Evolutionary conservation across 495 filamentous ascomycete species (phyloP), one percentile per base, ranked within the genome.

Genomic region (Talaromyces adpressus): DNA sequence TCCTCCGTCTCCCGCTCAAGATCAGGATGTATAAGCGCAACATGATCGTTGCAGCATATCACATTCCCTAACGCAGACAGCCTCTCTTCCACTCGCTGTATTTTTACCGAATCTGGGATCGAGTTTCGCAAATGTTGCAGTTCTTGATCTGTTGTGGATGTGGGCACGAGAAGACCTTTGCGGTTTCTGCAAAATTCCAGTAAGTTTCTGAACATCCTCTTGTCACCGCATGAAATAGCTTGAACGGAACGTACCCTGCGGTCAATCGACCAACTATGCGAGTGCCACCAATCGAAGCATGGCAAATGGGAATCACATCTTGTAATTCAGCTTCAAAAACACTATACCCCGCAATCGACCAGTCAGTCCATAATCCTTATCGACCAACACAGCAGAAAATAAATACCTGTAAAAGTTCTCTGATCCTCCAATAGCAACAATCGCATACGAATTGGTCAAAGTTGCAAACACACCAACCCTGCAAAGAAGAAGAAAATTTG

Each of bases 391-490:
- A 12, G 32, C 1, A 29, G 57, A n/a, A 23, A 32, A 49, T 7
- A 61, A 69, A 64, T 69, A 89, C 86, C 87, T 88, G 85, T 98
- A 98, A 77, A 98, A 98, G 81, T 97, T 98, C 85, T 97, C 93
- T 66, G 91, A 96, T 56, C 90, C 92, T 69, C 94, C 95, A 61
- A 96, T 84, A 59, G 94, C 93, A 66, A 97, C 91, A 66, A 98
- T 79, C 64, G 91, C 89, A 75, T 94, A 98, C 59, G 92, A 92
- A 75, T 98, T 98, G 66, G 94, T 98, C 69, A 98, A 87, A 64
- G 91, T 96, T 53, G 92, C 78, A 73, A 98, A 98, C 67, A 98
- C 95, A 75, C 94, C 94, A 71, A 98, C 92, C 75, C 93, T 98
- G 70, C 11, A 30, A 54, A 51, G 56, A 52, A 29, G 16, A 23